Conservation (phyloP, 179 eudicot genomes). For the Beta corolliflora region DNA sequence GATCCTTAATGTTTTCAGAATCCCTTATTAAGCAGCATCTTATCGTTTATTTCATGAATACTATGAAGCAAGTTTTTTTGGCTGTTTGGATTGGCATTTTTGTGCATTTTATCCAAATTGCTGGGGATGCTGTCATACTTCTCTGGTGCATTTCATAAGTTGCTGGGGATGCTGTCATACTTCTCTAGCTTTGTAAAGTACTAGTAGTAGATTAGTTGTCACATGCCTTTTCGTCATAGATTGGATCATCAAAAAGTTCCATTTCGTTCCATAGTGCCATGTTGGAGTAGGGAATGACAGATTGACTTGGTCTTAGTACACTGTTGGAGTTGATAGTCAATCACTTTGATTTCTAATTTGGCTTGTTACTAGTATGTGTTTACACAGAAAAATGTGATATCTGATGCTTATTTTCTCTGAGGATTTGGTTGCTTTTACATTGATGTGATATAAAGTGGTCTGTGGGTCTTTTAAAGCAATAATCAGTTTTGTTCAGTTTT, state of each 20-base stretch:
- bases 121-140: too few relatives aligned
- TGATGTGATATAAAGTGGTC: not conserved
- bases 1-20: not conserved
- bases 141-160: too few relatives aligned
- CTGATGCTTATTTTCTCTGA: not conserved
- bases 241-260: not conserved
- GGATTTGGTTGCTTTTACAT: constrained; percentile 1
- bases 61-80: not conserved
- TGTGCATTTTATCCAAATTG: too few relatives aligned
- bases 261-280: not conserved
- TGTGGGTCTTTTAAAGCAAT: not conserved
- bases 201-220: not conserved
- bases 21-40: not conserved
- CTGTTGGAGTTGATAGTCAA: not conserved
- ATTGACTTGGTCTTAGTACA: not conserved
- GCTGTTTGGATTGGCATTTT: too few relatives aligned
- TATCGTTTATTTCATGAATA: not conserved
- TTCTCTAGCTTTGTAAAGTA: not conserved
- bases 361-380: not conserved
- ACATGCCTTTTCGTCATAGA: not conserved
- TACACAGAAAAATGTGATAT: not conserved
- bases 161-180: not conserved
- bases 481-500: not conserved
- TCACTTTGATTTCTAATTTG: not conserved
- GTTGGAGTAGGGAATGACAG: not conserved